phyloP scores from a whole-genome alignment of 2,329 filamentous ascomycete species.

The Talaromyces sp. region DNA sequence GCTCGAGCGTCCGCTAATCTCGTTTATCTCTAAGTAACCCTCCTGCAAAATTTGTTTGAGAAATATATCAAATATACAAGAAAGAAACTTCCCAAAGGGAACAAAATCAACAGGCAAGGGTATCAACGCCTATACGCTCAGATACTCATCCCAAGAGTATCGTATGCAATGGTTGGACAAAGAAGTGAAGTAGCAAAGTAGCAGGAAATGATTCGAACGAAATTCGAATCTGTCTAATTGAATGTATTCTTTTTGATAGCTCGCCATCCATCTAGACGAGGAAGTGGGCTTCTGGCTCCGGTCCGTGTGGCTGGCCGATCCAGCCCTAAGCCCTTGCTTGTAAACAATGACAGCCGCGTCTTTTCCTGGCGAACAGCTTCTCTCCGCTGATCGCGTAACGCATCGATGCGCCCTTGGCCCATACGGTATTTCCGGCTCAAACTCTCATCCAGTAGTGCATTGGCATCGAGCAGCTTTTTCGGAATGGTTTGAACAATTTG shows the following conservation, averaged over 20 bases:
- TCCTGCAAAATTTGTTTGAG: neutral
- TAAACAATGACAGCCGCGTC: conserved; percentile 36
- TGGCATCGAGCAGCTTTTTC: conserved; percentile 75
- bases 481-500: conserved; percentile 88
- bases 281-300: conserved; percentile 18
- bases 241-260: conserved; percentile 17
- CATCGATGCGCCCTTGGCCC: conserved; percentile 77
- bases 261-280: conserved; percentile 17
- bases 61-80: neutral
- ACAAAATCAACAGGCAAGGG: conserved; percentile 8
- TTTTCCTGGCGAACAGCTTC: conserved; percentile 45
- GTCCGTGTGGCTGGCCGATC: conserved; percentile 17
- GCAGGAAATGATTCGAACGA: neutral
- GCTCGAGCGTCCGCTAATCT: neutral
- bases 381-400: conserved; percentile 66
- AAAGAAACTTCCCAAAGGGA: neutral
- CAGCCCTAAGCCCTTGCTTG: conserved; percentile 25
- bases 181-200: neutral
- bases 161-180: conserved; percentile 16
- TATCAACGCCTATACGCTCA: conserved; percentile 19
- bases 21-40: neutral
- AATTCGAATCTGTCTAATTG: neutral
- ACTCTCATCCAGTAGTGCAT: conserved; percentile 75
- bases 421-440: conserved; percentile 77
- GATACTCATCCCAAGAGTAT: conserved; percentile 16